Base-by-base conservation (phyloP, 139 green algal species). In the Prasinococcaceae sp. region DNA sequence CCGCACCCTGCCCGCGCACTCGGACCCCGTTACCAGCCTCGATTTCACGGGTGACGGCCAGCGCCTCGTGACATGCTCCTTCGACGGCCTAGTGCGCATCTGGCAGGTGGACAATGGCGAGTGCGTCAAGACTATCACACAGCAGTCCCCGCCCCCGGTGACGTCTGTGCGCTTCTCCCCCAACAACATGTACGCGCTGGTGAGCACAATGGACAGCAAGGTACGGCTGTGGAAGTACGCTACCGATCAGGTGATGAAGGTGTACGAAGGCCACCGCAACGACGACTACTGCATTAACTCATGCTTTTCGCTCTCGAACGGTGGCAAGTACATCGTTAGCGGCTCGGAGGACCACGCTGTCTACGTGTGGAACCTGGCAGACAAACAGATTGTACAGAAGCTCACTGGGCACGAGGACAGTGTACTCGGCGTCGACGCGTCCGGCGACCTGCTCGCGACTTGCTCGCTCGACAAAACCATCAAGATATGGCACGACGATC, bases 1-100 rank as follows among this genome's bases (percentile, higher is more conserved):
- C n/a, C n/a, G 70, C 17, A 68, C 76, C 50, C 60, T 94, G 10
- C 84, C 87, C 9, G 87, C 83, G 5, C 87, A 96, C 64, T 85
- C 75, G 0, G 87, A 96, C 65, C 87, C 87, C 6, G 66, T 96
- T 10, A 88, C 80, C 1, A 62, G 65, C 0, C 75, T 93, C 22
- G 60, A 77, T 61, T 92, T 93, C 55, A 71, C 63, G 35, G 50
- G 67, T 0, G 84, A 94, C 50, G 76, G 73, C 17, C 76, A 65
- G 1, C 59, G 86, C 33, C 55, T 95, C 3, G 79, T 75, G 3
- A 82, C 70, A 32, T 73, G 58, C 66, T 80, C 57, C 26, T 84
- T 84, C 49, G 86, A 95, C 56, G 86, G 60, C 10, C 41, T 69
- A 14, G 59, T 36, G 27, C 61, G 73, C 12, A 48, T 80, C 16